phyloP scores from a whole-genome alignment of 331 rosid species.

The Stylosanthes scabra region DNA sequence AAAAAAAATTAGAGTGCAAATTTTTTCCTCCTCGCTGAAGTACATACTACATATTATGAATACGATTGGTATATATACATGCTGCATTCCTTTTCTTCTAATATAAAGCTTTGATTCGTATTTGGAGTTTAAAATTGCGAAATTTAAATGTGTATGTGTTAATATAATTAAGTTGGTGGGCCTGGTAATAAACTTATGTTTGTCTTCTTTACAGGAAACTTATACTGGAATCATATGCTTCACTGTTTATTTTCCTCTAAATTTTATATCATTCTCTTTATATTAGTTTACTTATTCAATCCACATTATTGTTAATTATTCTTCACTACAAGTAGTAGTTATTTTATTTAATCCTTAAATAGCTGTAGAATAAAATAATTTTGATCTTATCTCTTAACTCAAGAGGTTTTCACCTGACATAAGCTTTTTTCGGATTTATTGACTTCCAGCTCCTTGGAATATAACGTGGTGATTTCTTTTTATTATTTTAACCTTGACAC shows the following conservation, averaged over 20 bases:
- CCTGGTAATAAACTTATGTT: slow-evolving; percentile 18
- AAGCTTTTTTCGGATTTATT: background rate
- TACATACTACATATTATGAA: no score
- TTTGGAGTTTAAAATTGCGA: background rate
- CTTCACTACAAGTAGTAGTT: no score
- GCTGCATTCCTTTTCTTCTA: no score
- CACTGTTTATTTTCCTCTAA: background rate
- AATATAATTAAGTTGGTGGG: slow-evolving; percentile 2
- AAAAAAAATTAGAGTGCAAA: no score
- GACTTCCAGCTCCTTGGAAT: background rate
- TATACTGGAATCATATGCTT: background rate
- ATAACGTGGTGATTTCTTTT: background rate
- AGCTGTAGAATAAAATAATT: background rate
- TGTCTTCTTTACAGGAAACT: slow-evolving; percentile 21
- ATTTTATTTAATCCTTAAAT: no score
- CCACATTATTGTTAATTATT: no score
- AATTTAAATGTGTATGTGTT: background rate
- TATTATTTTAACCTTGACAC: background rate
- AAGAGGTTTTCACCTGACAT: slow-evolving; percentile 1
- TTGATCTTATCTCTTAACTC: slow-evolving; percentile 36
- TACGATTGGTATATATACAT: no score
- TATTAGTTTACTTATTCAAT: no score
- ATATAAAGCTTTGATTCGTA: no score
- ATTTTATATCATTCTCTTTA: background rate
- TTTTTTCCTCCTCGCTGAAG: no score